Evolutionary conservation across 208 protist genomes (phyloP).

Genomic region (Trichomonas vaginalis): DNA sequence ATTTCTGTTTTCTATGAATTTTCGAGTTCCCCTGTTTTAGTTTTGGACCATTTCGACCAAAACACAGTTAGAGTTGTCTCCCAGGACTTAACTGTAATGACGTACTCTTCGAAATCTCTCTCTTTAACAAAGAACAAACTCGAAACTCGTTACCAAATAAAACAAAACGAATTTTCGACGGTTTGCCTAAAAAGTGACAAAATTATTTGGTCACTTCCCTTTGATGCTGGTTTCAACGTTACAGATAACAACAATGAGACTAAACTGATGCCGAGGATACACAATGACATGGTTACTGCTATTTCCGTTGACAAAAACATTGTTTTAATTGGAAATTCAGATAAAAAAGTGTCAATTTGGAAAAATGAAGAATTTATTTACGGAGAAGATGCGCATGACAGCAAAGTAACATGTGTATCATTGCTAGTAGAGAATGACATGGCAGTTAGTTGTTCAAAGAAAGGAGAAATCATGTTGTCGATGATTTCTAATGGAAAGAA

Average conservation of each 20-base stretch:
- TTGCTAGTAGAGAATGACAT: background rate
- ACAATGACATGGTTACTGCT: background rate
- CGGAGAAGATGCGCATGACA: background rate
- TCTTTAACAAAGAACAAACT: background rate
- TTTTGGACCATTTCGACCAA: background rate
- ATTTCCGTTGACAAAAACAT: background rate
- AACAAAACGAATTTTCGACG: background rate
- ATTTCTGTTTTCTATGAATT: background rate
- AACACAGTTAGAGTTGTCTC: background rate
- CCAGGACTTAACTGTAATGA: background rate
- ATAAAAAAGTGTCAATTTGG: background rate
- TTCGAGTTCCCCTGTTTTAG: too few relatives aligned
- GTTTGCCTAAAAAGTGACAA: background rate
- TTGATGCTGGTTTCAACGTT: background rate
- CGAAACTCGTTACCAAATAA: background rate
- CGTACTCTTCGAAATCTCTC: background rate
- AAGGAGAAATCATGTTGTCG: background rate
- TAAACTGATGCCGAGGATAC: background rate
- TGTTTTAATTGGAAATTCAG: background rate
- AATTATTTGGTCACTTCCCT: background rate
- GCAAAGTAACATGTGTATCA: background rate
- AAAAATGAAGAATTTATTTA: too few relatives aligned
- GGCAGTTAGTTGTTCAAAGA: background rate
- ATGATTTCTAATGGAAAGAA: background rate
- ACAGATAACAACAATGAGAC: too few relatives aligned